Conservation (phyloP, 192 early-diverging fungal genomes). For the Linderina pennispora region DNA sequence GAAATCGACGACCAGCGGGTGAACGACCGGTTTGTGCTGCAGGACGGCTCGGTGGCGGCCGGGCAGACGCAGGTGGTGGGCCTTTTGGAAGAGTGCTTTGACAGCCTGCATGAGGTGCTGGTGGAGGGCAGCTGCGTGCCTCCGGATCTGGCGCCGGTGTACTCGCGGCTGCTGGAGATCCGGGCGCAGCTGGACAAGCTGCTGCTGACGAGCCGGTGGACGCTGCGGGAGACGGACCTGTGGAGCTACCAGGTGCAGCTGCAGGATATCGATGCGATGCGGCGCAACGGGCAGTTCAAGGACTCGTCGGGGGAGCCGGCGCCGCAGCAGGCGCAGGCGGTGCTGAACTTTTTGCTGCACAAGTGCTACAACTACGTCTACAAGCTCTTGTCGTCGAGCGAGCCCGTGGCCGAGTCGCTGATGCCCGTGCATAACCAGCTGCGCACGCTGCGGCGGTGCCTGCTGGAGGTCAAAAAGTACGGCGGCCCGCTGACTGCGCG, state of each 20-base stretch:
- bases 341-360: constrained; percentile 70
- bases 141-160: constrained; percentile 52
- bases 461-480: constrained; percentile 76
- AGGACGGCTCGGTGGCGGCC: constrained; percentile 59
- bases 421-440: constrained; percentile 86
- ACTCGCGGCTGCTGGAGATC: constrained; percentile 60
- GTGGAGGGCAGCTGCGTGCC: constrained; percentile 61
- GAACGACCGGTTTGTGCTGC: constrained; percentile 73
- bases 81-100: constrained; percentile 75
- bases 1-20: constrained; percentile 72
- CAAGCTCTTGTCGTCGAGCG: constrained; percentile 71
- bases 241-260: constrained; percentile 73
- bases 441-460: constrained; percentile 69
- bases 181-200: constrained; percentile 71
- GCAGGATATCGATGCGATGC: constrained; percentile 75
- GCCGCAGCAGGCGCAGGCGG: constrained; percentile 60
- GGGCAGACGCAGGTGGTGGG: constrained; percentile 85
- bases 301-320: constrained; percentile 59
- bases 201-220: constrained; percentile 69
- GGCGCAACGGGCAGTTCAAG: constrained; percentile 79
- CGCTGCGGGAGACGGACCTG: constrained; percentile 72
- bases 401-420: constrained; percentile 74
- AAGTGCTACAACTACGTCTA: constrained; percentile 82
- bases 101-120: constrained; percentile 74
- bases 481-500: constrained; percentile 65